Evolutionary conservation across 352 stramenopile species (phyloP).

Genomic region (Phytophthora nicotianae): DNA sequence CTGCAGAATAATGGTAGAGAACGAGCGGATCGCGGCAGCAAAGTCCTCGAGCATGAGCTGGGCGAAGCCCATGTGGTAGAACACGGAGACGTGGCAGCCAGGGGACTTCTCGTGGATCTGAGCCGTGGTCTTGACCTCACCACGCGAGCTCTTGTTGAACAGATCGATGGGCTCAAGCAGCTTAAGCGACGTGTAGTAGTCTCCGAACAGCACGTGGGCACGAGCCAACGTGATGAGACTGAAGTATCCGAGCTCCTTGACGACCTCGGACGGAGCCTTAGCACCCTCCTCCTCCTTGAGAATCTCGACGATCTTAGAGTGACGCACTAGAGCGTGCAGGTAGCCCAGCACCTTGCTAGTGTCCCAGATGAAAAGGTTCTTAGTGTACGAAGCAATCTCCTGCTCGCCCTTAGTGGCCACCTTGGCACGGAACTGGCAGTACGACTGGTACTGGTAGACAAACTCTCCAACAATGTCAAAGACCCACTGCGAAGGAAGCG

Average conservation of each 20-base stretch:
- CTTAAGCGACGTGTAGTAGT: constrained; percentile 95
- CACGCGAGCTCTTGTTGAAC: constrained; percentile 77
- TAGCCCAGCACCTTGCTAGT: constrained; percentile 96
- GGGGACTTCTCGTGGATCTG: constrained; percentile 93
- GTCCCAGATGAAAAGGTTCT: constrained; percentile 94
- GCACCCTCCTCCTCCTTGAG: constrained; percentile 61
- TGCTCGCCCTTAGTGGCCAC: constrained; percentile 64
- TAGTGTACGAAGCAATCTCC: constrained; percentile 60
- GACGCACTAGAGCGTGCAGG: constrained; percentile 92
- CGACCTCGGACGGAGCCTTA: constrained; percentile 59
- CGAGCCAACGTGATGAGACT: constrained; percentile 93
- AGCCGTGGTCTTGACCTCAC: constrained; percentile 58
- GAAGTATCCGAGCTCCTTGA: constrained; percentile 97
- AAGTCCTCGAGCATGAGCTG: constrained; percentile 98
- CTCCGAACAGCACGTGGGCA: constrained; percentile 96
- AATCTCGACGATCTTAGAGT: constrained; percentile 92
- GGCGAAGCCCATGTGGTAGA: constrained; percentile 97
- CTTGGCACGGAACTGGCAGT: constrained; percentile 96
- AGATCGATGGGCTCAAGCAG: constrained; percentile 93
- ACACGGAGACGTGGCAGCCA: constrained; percentile 93
- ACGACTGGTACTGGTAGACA: constrained; percentile 99
- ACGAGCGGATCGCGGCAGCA: constrained; percentile 90
- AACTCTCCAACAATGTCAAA: constrained; percentile 99
- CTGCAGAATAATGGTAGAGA: constrained; percentile 90
- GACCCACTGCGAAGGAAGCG: constrained; percentile 95